These are phyloP conservation scores for Cardamine chenopodiifolia DNA, from an alignment of 345 rosid genomes.

Conservation along the genomic window DNA sequence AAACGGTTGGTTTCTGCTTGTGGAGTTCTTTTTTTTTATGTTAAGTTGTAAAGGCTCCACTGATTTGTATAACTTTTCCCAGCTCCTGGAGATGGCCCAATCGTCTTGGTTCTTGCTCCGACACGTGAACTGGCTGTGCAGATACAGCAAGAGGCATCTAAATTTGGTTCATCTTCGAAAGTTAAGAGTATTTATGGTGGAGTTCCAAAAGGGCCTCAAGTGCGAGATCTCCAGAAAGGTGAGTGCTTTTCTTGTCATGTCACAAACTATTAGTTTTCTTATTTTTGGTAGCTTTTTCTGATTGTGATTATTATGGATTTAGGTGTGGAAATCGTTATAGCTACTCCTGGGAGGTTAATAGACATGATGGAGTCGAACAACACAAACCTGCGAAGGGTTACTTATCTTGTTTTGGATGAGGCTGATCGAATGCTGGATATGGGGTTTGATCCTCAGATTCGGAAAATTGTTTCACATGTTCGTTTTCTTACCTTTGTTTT, in stretches of 20 bases:
- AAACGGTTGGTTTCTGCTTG: background rate
- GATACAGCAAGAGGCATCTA: conserved; percentile 96
- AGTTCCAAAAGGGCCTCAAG: conserved; percentile 99
- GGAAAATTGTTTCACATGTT: conserved; percentile 91
- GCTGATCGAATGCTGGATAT: conserved; percentile 99
- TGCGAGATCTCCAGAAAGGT: conserved; percentile 99
- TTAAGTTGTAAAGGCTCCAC: background rate
- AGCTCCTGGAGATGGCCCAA: conserved; percentile 99
- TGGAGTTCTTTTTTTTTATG: background rate
- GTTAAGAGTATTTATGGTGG: conserved; percentile 96
- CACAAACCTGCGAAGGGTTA: conserved; percentile 92
- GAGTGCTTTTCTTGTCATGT: background rate
- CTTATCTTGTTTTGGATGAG: conserved; percentile 96
- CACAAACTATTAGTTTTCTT: background rate
- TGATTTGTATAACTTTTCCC: conserved; percentile 1
- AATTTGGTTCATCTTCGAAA: conserved; percentile 93
- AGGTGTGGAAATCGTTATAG: conserved; percentile 98
- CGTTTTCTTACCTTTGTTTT: conserved; percentile 18
- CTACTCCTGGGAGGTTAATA: conserved; percentile 98
- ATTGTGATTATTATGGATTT: conserved; percentile 17
- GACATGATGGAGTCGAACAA: conserved; percentile 98
- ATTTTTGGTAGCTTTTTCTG: background rate
- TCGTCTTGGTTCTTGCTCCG: conserved; percentile 97
- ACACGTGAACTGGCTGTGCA: conserved; percentile 99
- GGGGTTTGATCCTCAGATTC: conserved; percentile 99